Conservation (phyloP, 2,329 filamentous ascomycete species). For the Claviceps fusiformis region DNA sequence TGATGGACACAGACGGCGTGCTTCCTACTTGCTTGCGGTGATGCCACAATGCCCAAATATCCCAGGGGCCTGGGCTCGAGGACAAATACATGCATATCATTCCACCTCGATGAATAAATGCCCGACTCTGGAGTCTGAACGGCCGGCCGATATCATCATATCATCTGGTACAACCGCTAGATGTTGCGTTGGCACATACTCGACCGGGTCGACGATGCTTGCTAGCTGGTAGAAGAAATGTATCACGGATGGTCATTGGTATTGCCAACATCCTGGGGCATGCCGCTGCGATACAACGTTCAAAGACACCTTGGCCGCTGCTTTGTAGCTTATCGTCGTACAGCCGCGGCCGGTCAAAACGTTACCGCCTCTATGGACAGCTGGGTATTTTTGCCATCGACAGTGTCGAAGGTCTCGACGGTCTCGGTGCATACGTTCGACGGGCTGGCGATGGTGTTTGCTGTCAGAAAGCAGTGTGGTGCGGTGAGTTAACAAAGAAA, state of each 20-base stretch:
- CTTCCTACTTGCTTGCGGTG: background rate
- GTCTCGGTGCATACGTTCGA: too few species aligned
- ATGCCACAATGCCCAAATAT: background rate
- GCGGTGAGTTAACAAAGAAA: too few species aligned
- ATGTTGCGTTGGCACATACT: background rate
- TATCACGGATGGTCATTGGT: background rate
- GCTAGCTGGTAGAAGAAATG: background rate
- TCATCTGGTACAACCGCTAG: background rate
- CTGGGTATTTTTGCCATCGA: background rate
- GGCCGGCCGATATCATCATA: background rate
- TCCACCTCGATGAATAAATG: background rate
- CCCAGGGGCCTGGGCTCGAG: background rate
- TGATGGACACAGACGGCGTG: too few species aligned
- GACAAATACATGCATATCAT: background rate
- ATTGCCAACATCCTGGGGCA: background rate
- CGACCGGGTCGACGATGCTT: background rate
- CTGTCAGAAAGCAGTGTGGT: background rate
- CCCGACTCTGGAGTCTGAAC: background rate
- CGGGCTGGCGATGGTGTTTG: background rate
- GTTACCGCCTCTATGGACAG: background rate
- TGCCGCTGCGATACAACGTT: background rate
- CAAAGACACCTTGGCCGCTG: background rate
- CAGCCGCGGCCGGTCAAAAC: slow-evolving; percentile 2
- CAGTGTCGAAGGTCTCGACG: background rate
- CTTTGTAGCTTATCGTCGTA: background rate